These are phyloP conservation scores for Ophiostoma australiae DNA, from an alignment of 2,329 filamentous ascomycete species.

Conservation along the genomic window DNA sequence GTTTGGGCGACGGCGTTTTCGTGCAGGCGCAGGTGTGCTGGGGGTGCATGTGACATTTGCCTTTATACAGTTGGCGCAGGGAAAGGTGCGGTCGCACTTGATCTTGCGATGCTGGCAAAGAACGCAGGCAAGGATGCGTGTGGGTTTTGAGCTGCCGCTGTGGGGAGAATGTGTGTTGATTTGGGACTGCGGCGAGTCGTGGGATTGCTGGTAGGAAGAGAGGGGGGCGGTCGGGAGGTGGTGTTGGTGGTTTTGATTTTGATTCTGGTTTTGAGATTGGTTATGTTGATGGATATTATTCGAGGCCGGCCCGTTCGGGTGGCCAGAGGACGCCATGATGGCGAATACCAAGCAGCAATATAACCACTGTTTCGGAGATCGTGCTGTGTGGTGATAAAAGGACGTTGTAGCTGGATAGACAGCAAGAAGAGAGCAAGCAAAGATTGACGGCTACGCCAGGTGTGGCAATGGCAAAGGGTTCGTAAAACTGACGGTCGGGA, in stretches of 20 bases:
- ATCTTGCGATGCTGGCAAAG: slow-evolving; percentile 59
- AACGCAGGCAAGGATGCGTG: slow-evolving; percentile 50
- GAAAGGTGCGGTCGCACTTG: slow-evolving; percentile 56
- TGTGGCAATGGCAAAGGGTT: not conserved
- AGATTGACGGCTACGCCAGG: not conserved
- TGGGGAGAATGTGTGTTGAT: slow-evolving; percentile 7
- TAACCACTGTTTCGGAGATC: not conserved
- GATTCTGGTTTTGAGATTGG: not conserved
- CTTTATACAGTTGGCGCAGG: slow-evolving; percentile 58
- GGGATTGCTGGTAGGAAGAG: slow-evolving; percentile 16
- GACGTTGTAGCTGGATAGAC: not conserved
- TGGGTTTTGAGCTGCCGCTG: slow-evolving; percentile 34
- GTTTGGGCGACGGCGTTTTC: slow-evolving; percentile 55
- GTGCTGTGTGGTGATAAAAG: not conserved
- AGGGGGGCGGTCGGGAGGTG: slow-evolving; percentile 15
- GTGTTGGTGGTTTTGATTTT: not conserved
- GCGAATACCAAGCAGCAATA: not conserved
- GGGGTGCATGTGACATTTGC: slow-evolving; percentile 56
- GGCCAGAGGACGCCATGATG: slow-evolving; percentile 13
- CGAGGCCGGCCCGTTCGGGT: slow-evolving; percentile 5
- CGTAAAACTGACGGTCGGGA: not conserved
- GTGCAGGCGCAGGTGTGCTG: slow-evolving; percentile 55
- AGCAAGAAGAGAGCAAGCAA: not conserved
- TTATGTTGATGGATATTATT: not conserved
- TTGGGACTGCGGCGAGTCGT: not conserved